A percentile compares a stretch with the other conserved stretches of the same genome.
phyloP scores from a whole-genome alignment of 2,329 filamentous ascomycete species.

The Neophaeococcomyces mojaviensis region DNA sequence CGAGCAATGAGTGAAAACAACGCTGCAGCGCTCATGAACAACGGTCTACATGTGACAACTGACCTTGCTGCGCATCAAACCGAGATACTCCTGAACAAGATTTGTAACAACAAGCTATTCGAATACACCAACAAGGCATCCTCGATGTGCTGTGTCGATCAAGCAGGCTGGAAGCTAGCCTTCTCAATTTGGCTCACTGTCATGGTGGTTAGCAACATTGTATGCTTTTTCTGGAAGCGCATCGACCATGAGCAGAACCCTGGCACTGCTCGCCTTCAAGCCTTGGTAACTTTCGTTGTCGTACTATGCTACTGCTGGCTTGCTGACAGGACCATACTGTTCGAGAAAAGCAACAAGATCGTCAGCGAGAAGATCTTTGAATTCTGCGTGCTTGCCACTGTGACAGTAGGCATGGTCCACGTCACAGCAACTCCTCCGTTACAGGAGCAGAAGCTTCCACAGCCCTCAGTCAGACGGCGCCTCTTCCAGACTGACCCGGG shows the following conservation, averaged over 20 bases:
- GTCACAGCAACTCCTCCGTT: not conserved
- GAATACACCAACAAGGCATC: conserved; percentile 1
- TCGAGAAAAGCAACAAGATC: conserved; percentile 47
- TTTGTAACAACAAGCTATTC: conserved; percentile 44
- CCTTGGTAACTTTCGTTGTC: conserved; percentile 12
- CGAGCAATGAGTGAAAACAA: conserved; percentile 40
- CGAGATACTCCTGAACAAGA: conserved; percentile 47
- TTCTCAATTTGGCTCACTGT: not conserved
- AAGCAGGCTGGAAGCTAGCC: not conserved
- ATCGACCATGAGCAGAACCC: too few species aligned
- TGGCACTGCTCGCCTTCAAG: not conserved
- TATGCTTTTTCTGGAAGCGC: not conserved
- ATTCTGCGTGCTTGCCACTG: conserved; percentile 19
- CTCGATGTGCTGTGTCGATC: not conserved
- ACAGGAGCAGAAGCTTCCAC: not conserved
- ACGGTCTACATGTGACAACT: conserved; percentile 44
- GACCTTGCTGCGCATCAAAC: conserved; percentile 42
- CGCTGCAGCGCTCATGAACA: conserved; percentile 35
- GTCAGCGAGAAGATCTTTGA: conserved; percentile 16
- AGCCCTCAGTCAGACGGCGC: too few species aligned
- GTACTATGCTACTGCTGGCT: conserved; percentile 42
- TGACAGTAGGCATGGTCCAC: conserved; percentile 18
- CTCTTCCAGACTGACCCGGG: not conserved
- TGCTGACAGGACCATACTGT: conserved; percentile 48
- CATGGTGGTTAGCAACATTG: not conserved